phyloP scores from a whole-genome alignment of 2,329 filamentous ascomycete genomes.

The Hymenoscyphus fraxineus region DNA sequence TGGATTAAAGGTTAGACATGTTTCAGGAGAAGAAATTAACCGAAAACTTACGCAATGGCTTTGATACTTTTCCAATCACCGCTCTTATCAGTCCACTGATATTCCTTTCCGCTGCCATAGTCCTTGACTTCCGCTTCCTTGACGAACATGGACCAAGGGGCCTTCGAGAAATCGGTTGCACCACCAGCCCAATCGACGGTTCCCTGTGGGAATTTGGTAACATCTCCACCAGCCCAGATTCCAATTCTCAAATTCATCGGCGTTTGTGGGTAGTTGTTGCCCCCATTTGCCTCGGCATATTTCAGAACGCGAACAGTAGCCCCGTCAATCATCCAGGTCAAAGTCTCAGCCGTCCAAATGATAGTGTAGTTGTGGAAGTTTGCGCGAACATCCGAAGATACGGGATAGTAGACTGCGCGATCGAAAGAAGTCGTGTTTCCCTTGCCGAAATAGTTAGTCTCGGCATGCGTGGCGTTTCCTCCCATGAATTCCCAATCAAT shows the following conservation, averaged over 20 bases:
- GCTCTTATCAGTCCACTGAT: slow-evolving; percentile 58
- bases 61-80: slow-evolving; percentile 65
- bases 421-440: slow-evolving; percentile 69
- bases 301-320: slow-evolving; percentile 59
- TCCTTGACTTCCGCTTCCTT: slow-evolving; percentile 57
- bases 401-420: slow-evolving; percentile 60
- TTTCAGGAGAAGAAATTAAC: background rate
- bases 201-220: slow-evolving; percentile 45
- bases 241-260: slow-evolving; percentile 68
- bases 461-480: slow-evolving; percentile 56
- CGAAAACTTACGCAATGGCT: slow-evolving; percentile 45
- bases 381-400: slow-evolving; percentile 50
- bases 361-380: slow-evolving; percentile 69
- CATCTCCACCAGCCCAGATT: slow-evolving; percentile 62
- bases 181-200: slow-evolving; percentile 70
- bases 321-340: slow-evolving; percentile 70
- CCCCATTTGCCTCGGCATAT: slow-evolving; percentile 57
- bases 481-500: slow-evolving; percentile 85
- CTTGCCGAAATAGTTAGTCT: slow-evolving; percentile 77
- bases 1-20: slow-evolving; percentile 32
- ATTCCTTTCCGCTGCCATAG: slow-evolving; percentile 58
- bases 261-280: slow-evolving; percentile 68
- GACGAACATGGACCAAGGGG: slow-evolving; percentile 72
- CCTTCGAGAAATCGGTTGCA: slow-evolving; percentile 59
- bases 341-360: slow-evolving; percentile 63